phyloP scores from a whole-genome alignment of 306 rosid genomes.

The Aeschynomene evenia region DNA sequence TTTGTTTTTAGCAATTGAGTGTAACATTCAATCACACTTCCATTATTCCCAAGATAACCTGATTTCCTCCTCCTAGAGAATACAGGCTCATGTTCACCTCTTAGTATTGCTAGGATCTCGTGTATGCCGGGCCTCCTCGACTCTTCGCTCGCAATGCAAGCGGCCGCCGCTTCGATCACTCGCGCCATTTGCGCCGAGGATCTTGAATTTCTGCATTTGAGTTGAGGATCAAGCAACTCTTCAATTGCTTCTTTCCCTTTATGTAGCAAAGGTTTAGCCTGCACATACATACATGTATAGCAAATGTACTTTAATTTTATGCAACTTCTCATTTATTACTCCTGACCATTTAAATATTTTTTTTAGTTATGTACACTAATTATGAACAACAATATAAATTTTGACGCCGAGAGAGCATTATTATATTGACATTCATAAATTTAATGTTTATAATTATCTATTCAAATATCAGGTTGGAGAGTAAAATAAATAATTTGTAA shows the following conservation, averaged over 20 bases:
- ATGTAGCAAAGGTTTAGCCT: constrained; percentile 80
- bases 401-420: too few relatives aligned
- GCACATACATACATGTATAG: constrained; percentile 45
- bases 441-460: too few relatives aligned
- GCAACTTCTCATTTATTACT: not conserved
- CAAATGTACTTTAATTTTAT: not conserved
- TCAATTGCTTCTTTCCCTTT: constrained; percentile 69
- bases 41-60: constrained; percentile 57
- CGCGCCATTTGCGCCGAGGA: constrained; percentile 49
- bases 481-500: too few relatives aligned
- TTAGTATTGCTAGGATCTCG: constrained; percentile 61
- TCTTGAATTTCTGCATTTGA: constrained; percentile 36
- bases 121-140: constrained; percentile 71
- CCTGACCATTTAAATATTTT: too few relatives aligned
- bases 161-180: constrained; percentile 73
- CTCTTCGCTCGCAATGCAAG: constrained; percentile 73
- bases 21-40: constrained; percentile 58
- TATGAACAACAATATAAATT: not conserved
- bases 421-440: too few relatives aligned
- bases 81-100: constrained; percentile 54
- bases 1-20: constrained; percentile 51
- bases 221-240: constrained; percentile 70
- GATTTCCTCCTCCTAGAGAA: constrained; percentile 53
- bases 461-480: too few relatives aligned
- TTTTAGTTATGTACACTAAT: too few relatives aligned